Conservation (phyloP, 441 rosid species). For the Gossypium davidsonii region DNA sequence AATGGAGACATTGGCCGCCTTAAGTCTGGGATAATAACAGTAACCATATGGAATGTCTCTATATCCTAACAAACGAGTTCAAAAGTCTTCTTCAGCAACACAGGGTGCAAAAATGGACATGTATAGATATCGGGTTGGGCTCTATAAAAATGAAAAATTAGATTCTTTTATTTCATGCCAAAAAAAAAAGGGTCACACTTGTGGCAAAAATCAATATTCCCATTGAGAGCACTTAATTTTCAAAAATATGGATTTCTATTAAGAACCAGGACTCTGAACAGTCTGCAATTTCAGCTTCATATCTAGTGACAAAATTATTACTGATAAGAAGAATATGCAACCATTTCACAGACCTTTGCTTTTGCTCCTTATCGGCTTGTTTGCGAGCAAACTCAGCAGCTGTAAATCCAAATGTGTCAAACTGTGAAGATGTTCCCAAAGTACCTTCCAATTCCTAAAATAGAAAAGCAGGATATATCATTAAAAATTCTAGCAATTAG, state of each 20-base stretch:
- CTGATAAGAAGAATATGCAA: constrained; percentile 15
- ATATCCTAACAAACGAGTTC: neutral
- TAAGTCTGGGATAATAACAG: neutral
- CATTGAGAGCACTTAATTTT: neutral
- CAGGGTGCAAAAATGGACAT: neutral
- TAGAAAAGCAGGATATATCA: constrained; percentile 13
- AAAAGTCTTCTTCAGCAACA: neutral
- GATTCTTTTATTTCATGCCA: neutral
- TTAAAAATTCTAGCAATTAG: neutral
- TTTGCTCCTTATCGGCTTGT: constrained; percentile 84
- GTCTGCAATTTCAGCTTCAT: constrained; percentile 11
- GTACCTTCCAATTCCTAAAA: constrained; percentile 76
- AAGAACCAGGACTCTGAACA: constrained; percentile 9
- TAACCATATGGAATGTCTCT: neutral
- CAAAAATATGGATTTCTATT: constrained; percentile 3
- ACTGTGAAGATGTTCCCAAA: constrained; percentile 67
- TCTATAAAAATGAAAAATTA: neutral
- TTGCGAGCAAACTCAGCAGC: constrained; percentile 83
- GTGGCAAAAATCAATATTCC: neutral
- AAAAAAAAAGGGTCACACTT: neutral
- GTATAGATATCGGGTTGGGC: neutral
- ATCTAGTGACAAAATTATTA: constrained; percentile 11
- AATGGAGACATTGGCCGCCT: neutral
- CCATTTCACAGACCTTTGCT: constrained; percentile 48
- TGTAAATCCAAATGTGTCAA: constrained; percentile 97